Evolutionary conservation across 441 rosid genomes (phyloP).

Genomic region (Erodium moschatum): DNA sequence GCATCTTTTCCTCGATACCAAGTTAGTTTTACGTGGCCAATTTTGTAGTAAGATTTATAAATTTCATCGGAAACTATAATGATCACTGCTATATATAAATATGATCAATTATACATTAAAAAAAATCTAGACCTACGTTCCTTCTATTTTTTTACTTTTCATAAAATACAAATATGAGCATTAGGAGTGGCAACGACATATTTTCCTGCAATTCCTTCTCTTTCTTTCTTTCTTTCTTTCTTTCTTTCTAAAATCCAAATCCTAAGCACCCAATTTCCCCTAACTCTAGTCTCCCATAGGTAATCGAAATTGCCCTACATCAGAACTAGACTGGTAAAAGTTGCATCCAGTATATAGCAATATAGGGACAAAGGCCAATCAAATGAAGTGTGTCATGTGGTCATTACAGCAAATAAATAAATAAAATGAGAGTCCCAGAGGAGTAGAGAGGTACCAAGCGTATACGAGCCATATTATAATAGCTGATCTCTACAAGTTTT

Average conservation of each 20-base stretch:
- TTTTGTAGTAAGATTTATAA: neutral
- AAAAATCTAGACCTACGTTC: neutral
- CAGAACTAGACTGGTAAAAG: neutral
- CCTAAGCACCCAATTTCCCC: neutral
- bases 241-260: neutral
- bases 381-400: constrained; percentile 6
- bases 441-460: constrained; percentile 66
- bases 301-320: neutral
- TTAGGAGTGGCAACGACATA: neutral
- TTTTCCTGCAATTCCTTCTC: neutral
- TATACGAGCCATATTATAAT: constrained; percentile 97
- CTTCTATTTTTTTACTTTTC: neutral
- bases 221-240: neutral
- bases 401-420: neutral
- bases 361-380: constrained; percentile 13
- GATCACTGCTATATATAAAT: neutral
- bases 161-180: neutral
- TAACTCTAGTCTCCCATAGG: neutral
- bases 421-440: constrained; percentile 7
- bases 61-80: neutral
- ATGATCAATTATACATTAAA: neutral
- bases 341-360: constrained; percentile 11
- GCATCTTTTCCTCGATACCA: neutral
- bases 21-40: neutral
- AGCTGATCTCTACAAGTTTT: constrained; percentile 98